These are phyloP conservation scores for Lagerstroemia speciosa DNA, from an alignment of 345 rosid species.

Conservation along the genomic window DNA sequence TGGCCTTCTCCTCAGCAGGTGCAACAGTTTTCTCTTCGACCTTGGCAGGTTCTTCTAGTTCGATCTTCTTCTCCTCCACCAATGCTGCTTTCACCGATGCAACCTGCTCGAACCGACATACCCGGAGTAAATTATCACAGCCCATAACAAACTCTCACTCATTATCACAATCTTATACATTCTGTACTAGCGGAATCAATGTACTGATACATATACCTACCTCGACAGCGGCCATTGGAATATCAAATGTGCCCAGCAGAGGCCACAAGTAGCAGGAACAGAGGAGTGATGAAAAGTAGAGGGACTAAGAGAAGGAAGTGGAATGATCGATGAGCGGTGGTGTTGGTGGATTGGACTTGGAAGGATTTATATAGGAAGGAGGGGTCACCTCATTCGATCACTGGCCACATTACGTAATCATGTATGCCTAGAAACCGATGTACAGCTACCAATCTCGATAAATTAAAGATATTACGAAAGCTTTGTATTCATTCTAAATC, in stretches of 20 bases:
- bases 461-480: no score
- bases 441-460: neutral
- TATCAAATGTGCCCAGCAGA: neutral
- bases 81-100: constrained; percentile 33
- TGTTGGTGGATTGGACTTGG: neutral
- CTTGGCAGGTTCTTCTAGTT: constrained; percentile 5
- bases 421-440: neutral
- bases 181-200: neutral
- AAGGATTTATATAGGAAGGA: neutral
- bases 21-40: constrained; percentile 15
- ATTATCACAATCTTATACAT: neutral
- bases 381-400: neutral
- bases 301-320: neutral
- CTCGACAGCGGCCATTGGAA: constrained; percentile 52
- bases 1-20: neutral
- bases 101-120: constrained; percentile 26
- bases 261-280: neutral
- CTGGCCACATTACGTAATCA: neutral
- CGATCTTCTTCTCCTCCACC: constrained; percentile 29
- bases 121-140: neutral
- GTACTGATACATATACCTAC: constrained; percentile 28
- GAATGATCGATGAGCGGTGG: neutral
- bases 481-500: no score
- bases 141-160: neutral
- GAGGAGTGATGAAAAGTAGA: neutral